Conservation (phyloP, 2,329 filamentous ascomycete species). For the Paradendryphiella salina region DNA sequence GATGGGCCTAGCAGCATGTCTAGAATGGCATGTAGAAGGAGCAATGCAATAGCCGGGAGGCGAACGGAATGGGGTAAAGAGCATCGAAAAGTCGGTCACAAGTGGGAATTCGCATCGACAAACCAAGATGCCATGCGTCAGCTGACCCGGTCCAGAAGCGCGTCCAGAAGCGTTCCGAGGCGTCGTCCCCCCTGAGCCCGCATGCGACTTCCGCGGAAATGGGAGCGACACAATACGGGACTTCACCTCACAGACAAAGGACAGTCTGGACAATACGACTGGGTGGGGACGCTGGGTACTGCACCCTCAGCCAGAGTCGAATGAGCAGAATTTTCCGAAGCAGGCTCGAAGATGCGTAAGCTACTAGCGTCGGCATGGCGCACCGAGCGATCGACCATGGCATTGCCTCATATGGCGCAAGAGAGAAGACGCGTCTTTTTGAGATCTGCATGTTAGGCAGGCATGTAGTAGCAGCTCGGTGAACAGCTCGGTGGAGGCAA, state of each 20-base stretch:
- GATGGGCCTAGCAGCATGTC: conserved; percentile 6
- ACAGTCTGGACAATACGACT: neutral
- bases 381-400: conserved; percentile 3
- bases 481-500: too few relatives aligned
- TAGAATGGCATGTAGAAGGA: neutral
- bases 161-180: neutral
- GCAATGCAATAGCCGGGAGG: conserved; percentile 2
- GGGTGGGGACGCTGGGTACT: conserved; percentile 3
- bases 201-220: conserved; percentile 3
- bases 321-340: conserved; percentile 8
- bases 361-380: conserved; percentile 11
- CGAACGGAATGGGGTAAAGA: conserved; percentile 2
- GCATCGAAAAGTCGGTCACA: neutral
- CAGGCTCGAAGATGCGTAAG: neutral
- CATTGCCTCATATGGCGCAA: neutral
- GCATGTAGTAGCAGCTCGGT: neutral
- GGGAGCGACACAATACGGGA: conserved; percentile 5
- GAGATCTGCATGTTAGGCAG: neutral
- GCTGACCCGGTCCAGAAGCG: neutral
- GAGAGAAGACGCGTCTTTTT: too few relatives aligned
- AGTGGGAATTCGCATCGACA: conserved; percentile 14
- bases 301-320: conserved; percentile 1
- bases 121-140: conserved; percentile 7
- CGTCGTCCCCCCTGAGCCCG: neutral
- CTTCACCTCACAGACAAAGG: neutral